Evolutionary conservation across 2,329 filamentous ascomycete genomes (phyloP), one percentile per base, ranked within the genome.

Genomic region (Rhytidhysteron rufulum): DNA sequence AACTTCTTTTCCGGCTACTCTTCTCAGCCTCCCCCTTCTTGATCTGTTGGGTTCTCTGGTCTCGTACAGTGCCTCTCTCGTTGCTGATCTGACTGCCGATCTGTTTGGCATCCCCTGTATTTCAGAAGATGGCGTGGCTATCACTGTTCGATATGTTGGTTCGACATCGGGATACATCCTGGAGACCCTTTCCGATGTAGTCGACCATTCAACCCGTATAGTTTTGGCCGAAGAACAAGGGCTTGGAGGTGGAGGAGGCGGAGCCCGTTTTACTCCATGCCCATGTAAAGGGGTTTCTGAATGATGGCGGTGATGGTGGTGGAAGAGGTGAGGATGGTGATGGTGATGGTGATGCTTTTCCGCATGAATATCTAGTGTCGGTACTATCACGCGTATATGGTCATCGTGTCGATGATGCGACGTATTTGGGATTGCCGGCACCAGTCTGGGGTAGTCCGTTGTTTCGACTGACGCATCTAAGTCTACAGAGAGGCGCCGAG

Each of bases 191-290:
- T 21, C 33, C 18, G 33, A 8, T 8, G 24, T 24, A 8, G 9
- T n/a, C n/a, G 34, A n/a, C 34, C 34, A 37, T 18, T 37, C 22
- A n/a, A 29, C n/a, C 7, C 18, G 13, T 15, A 25, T n/a, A 11
- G 16, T 37, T 22, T 22, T 13, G n/a, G 20, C 9, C 13, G 34
- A 20, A 8, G 7, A 13, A 7, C 5, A n/a, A 8, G 34, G 34
- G 19, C 21, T 27, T 4, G 34, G 34, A 7, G 34, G 34, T n/a
- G 34, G 34, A 16, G 34, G 34, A 4, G 31, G 31, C n/a, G 34
- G 34, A 16, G 34, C 24, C 13, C 34, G 34, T 22, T 37, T 37
- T n/a, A 37, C 17, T 11, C 34, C 34, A 17, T 37, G 34, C 16
- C 34, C 34, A 22, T 18, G 34, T n/a, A 37, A 21, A 18, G 33